Percentiles rank a stretch among this genome's conserved stretches.
These are phyloP conservation scores for Chytriomyces sp. DNA, from an alignment of 192 early-diverging fungal species.

Conservation along the genomic window DNA sequence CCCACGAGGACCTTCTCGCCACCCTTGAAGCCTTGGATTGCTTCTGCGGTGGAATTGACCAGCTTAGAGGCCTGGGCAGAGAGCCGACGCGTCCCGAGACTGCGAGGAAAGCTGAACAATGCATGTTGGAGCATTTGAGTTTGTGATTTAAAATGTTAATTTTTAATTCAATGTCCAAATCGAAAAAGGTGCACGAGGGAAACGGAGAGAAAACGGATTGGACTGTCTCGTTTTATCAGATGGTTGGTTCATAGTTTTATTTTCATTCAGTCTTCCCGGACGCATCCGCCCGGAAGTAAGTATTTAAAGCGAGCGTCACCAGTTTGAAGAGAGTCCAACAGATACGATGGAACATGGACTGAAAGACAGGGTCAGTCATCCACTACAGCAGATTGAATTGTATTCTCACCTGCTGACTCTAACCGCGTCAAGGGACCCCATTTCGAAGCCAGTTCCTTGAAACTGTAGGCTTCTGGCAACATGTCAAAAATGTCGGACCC, in stretches of 20 bases:
- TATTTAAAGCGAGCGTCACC: conserved; percentile 40
- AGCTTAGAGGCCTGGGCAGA: conserved; percentile 55
- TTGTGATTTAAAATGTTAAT: not conserved
- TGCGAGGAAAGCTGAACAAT: not conserved
- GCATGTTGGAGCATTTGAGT: not conserved
- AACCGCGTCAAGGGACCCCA: conserved; percentile 47
- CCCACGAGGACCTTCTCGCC: conserved; percentile 68
- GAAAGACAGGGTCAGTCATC: not conserved
- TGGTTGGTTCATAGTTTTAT: not conserved
- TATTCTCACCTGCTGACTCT: conserved; percentile 26
- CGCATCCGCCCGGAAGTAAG: conserved; percentile 53
- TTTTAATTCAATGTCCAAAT: not conserved
- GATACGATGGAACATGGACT: conserved; percentile 48
- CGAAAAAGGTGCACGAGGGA: too few species aligned
- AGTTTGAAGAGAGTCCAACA: conserved; percentile 30
- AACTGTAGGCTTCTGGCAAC: conserved; percentile 66
- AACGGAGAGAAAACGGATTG: not conserved
- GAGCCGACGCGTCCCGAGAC: not conserved
- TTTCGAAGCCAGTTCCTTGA: conserved; percentile 56
- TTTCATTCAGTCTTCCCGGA: not conserved
- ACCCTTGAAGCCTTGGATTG: conserved; percentile 48
- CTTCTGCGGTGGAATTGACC: conserved; percentile 61
- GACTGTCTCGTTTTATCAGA: not conserved
- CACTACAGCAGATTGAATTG: not conserved
- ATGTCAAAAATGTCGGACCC: conserved; percentile 72